A percentile compares a stretch with the other conserved stretches of the same genome.
These are phyloP conservation scores for Daldinia sp. DNA, from an alignment of 2,329 filamentous ascomycete genomes.

Conservation along the genomic window DNA sequence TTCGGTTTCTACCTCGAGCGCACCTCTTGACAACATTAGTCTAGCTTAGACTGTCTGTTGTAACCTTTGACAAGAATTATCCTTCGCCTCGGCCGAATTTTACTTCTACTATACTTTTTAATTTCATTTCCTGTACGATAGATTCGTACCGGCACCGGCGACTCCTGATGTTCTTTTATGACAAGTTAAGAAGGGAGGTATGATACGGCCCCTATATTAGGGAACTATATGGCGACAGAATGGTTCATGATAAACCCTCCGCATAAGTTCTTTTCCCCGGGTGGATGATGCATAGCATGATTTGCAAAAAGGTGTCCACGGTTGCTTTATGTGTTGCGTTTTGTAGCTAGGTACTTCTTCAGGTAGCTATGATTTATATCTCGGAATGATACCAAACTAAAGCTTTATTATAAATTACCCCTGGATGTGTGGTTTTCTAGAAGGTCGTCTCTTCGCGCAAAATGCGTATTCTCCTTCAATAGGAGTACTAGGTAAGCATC, in stretches of 20 bases:
- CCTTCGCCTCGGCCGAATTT: not conserved
- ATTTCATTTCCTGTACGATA: conserved; percentile 17
- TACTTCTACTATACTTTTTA: not conserved
- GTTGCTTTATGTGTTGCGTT: not conserved
- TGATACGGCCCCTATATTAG: not conserved
- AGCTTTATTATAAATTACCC: no score
- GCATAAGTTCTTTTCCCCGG: not conserved
- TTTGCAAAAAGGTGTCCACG: conserved; percentile 1
- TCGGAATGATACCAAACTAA: not conserved
- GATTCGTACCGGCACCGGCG: not conserved
- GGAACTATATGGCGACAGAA: not conserved
- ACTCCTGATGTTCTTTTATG: not conserved
- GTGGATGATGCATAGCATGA: not conserved
- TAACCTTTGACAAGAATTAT: not conserved
- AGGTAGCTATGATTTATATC: conserved; percentile 1
- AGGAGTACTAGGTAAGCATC: no score
- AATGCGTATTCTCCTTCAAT: no score
- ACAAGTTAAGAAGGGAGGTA: conserved; percentile 8
- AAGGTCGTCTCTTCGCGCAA: no score
- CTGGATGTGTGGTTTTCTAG: no score
- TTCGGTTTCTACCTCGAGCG: not conserved
- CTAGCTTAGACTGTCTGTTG: not conserved
- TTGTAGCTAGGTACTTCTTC: not conserved
- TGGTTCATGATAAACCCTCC: conserved; percentile 7
- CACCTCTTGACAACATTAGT: not conserved